Evolutionary conservation across 176 grass and related monocot species (phyloP).

Genomic region (Saccharum spontaneum): DNA sequence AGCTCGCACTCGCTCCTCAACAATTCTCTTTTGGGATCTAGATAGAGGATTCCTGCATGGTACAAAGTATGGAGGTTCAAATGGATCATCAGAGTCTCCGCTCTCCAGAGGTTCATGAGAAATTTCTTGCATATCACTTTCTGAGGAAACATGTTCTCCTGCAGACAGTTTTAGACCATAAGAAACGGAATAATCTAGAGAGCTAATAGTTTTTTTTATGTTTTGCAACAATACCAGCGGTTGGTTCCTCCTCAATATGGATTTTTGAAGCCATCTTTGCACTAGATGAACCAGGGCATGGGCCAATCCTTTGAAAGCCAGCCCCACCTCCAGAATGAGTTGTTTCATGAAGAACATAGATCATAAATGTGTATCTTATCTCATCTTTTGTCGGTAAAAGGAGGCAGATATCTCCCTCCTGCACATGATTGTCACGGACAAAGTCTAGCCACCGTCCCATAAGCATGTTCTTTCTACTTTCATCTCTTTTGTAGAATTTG

Average conservation of each 20-base stretch:
- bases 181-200: conserved; percentile 2
- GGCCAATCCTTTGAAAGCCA: not conserved
- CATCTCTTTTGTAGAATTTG: conserved; percentile 21
- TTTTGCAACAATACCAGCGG: not conserved
- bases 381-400: conserved; percentile 35
- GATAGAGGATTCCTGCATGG: not conserved
- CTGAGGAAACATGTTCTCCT: not conserved
- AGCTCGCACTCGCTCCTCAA: conserved; percentile 23
- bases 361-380: conserved; percentile 3
- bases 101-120: not conserved
- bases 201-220: not conserved
- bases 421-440: conserved; percentile 38
- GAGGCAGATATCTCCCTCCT: conserved; percentile 44
- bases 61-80: not conserved
- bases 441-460: conserved; percentile 44
- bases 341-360: conserved; percentile 45
- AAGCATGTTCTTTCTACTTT: conserved; percentile 5
- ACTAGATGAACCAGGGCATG: not conserved
- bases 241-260: conserved; percentile 3
- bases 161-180: conserved; percentile 17
- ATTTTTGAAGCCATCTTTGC: not conserved
- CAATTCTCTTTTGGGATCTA: conserved; percentile 26
- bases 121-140: not conserved
- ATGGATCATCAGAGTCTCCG: not conserved
- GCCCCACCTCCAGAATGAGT: not conserved